Base-by-base conservation (phyloP, 805 yeast species). In the Schwanniomyces sp. region DNA sequence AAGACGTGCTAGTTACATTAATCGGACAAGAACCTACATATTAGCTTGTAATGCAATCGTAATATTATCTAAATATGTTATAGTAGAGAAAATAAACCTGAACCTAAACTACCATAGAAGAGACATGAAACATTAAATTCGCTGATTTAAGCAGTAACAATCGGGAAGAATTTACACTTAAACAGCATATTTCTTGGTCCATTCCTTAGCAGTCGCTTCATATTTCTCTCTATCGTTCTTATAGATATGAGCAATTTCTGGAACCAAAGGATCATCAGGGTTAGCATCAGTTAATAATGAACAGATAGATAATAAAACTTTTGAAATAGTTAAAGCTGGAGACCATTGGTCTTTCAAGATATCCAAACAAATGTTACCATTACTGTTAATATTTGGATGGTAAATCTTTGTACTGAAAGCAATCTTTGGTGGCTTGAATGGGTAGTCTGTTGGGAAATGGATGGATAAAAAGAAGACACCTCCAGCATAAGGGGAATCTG, bases 291-390 rank as follows among this genome's bases (percentile, higher is more conserved):
- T 92, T 64, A 94, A 81, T 69, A 94, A 76, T 12, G 98, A 92
- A 68, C 97, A 91, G 63, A 94, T 92, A 29, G 97, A 91, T 58
- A 94, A 80, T 57, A 94, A 80, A 49, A 94, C 96, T 75, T 94
- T 94, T 17, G 98, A 90, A 57, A 94, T 89, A 44, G 98, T 94
- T 65, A 94, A 79, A 32, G 97, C 98, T 24, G 99, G 99, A 24
- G 98, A 91, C 99, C 99, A 94, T 70, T 92, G 96, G 66, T 94
- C 98, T 70, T 92, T 91, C 68, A 94, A 81, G 66, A 94, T 92
- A 72, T 94, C 99, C 57, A 92, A 80, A 80, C 99, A 92, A 63
- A 92, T 92, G 70, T 91, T 86, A 68, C 99, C 99, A 64, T 88
- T 89, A 46, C 92, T 84, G 74, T 92, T 91, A 76, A 92, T 92